Base-by-base conservation (phyloP, 148 eudicot species). In the Bassia scoparia region DNA sequence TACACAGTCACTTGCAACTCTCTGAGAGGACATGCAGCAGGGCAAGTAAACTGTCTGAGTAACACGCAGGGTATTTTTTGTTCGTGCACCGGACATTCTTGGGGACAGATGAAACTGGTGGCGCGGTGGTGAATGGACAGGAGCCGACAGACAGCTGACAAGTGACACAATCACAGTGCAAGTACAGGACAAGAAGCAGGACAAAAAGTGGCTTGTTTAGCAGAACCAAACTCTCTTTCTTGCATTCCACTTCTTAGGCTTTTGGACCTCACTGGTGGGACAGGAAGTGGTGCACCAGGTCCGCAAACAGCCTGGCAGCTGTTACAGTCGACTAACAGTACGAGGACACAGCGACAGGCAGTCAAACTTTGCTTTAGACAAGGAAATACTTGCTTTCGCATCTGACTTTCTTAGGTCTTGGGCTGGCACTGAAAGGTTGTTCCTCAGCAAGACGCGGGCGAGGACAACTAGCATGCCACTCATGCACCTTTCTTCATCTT, bases 1-100 rank as follows among this genome's bases (percentile, higher is more conserved):
- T 83, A 71, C 84, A 85, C 88, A 81, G 52, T 85, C 86, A 70
- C 56, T 85, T 81, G 74, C 88, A 85, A 0, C 59, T 68, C 6
- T 74, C 63, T n/a, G n/a, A n/a, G n/a, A 27, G 84, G 79, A 46
- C 88, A 85, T 13, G 73, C 64, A 54, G 73, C 75, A 24, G 88
- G 88, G 75, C 88, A 85, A 66, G 81, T 82, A 43, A 72, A 54
- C 33, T 81, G 72, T 37, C 73, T 74, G 44, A 69, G 31, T 81
- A 83, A 67, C 88, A 85, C 20, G 17, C 23, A 0, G 71, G 69
- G 13, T 73, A 78, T 18, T 64, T 77, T 77, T 71, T 81, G 70
- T 77, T 74, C 81, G 35, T 83, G 81, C 88, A 85, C 59, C 75
- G 81, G 29, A 81, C 86, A 44, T 70, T 77, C 81, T 80, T 83